These are phyloP conservation scores for Fusarium euwallaceae DNA, from an alignment of 2,329 filamentous ascomycete genomes.

Conservation along the genomic window DNA sequence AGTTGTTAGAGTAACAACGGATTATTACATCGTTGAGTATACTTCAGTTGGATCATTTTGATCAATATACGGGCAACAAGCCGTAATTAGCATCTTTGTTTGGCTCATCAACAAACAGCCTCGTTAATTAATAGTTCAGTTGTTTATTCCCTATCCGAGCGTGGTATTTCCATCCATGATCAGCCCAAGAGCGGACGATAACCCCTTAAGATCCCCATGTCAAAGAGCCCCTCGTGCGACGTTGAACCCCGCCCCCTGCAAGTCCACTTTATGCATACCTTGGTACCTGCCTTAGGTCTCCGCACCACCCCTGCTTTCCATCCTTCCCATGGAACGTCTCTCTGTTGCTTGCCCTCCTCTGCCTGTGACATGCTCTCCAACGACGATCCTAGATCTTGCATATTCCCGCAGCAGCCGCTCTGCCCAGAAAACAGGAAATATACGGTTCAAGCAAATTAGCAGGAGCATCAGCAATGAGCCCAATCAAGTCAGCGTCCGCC, in stretches of 20 bases:
- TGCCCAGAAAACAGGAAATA: conserved; percentile 15
- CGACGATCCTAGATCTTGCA: conserved; percentile 20
- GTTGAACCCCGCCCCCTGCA: conserved; percentile 29
- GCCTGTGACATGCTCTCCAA: background rate
- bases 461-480: conserved; percentile 31
- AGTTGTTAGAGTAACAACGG: background rate
- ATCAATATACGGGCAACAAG: background rate
- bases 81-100: background rate
- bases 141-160: conserved; percentile 7
- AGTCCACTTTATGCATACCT: conserved; percentile 41
- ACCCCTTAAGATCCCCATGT: conserved; percentile 23
- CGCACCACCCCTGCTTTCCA: conserved; percentile 18
- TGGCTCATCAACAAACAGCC: background rate
- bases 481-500: conserved; percentile 13
- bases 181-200: conserved; percentile 19
- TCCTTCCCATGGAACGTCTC: conserved; percentile 8
- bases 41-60: background rate
- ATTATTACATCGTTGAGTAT: background rate
- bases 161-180: conserved; percentile 27
- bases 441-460: conserved; percentile 23
- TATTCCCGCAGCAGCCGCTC: conserved; percentile 8
- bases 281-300: conserved; percentile 1
- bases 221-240: conserved; percentile 29
- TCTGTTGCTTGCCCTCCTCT: background rate
- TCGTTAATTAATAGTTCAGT: conserved; percentile 11